A percentile compares a stretch with the other conserved stretches of the same genome.
phyloP scores from a whole-genome alignment of 768 basidiomycete genomes.

The Phallus indusiatus region DNA sequence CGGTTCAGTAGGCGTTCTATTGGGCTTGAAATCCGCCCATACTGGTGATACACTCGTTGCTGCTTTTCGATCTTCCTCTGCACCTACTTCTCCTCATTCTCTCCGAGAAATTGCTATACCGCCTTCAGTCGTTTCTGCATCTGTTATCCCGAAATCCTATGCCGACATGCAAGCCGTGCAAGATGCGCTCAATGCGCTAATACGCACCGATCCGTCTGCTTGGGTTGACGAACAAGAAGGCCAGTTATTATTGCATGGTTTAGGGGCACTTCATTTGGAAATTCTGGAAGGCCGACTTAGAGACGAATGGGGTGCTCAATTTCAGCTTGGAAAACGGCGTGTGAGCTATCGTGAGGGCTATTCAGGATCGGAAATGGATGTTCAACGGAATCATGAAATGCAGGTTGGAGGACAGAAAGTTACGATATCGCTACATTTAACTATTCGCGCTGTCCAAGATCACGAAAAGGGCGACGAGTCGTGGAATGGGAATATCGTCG shows the following conservation, averaged over 20 bases:
- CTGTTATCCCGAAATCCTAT: slow-evolving; percentile 72
- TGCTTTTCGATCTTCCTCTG: slow-evolving; percentile 24
- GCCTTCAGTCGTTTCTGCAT: slow-evolving; percentile 77
- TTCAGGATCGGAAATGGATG: slow-evolving; percentile 20
- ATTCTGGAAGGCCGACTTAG: slow-evolving; percentile 74
- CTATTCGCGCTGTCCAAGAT: slow-evolving; percentile 42
- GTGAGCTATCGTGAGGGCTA: slow-evolving; percentile 72
- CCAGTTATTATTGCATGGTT: slow-evolving; percentile 73
- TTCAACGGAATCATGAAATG: slow-evolving; percentile 44
- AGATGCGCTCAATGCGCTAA: slow-evolving; percentile 58
- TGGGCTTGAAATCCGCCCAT: slow-evolving; percentile 75
- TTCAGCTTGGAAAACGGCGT: slow-evolving; percentile 66
- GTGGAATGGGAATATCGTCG: slow-evolving; percentile 73
- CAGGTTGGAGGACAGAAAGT: slow-evolving; percentile 51
- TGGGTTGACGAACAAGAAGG: slow-evolving; percentile 74
- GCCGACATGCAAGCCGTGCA: slow-evolving; percentile 72
- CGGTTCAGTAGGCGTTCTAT: slow-evolving; percentile 76
- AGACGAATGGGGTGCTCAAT: slow-evolving; percentile 71
- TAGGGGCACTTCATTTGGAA: slow-evolving; percentile 83
- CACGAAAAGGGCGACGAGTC: slow-evolving; percentile 52
- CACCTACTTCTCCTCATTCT: slow-evolving; percentile 9
- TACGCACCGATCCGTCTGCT: slow-evolving; percentile 86
- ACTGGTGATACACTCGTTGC: slow-evolving; percentile 81
- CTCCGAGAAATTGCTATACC: slow-evolving; percentile 65
- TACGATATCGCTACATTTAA: slow-evolving; percentile 43